Evolutionary conservation across 2,329 filamentous ascomycete genomes (phyloP), one percentile per base, ranked within the genome.

Genomic region (Aspergillus melleus): DNA sequence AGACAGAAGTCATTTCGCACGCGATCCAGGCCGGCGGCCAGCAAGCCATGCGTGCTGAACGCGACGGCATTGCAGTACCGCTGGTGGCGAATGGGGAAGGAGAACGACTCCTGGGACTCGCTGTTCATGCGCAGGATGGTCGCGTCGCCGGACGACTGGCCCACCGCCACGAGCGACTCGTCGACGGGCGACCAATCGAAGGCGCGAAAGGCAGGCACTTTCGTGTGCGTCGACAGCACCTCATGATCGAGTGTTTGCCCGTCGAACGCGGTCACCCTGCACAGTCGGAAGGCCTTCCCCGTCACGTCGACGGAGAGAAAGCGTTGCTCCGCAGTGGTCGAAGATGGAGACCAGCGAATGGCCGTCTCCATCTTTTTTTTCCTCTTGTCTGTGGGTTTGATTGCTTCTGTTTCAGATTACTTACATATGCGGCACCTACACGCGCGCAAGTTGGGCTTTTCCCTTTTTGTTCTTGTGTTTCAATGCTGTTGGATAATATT

Each of bases 111-210:
- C 66, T 76, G 83, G 63, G 70, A 74, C 50, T 81, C 78, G 42
- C 82, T 79, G 63, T 84, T 80, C 54, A 88, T 77, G 54, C 81
- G 81, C 58, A 88, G 73, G 53, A 89, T 73, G 12, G 81, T 84
- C 30, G 86, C 84, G 71, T 87, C 86, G 36, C 86, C 86, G 19
- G 85, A 86, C 2, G 83, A 82, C 62, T 86, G 81, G 24, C 86
- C 86, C 12, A 89, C 79, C 20, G 83, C 86, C 30, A 88, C 83
- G 2, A 87, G 73, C 52, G 79, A 78, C 59, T 86, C 82, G 64
- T 87, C 80, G 39, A 77, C 79, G 56, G 83, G 83, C 6, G 85
- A 88, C 86, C 86, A 88, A 71, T 88, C 86, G 72, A 88, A 88
- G 14, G 86, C 86, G 44, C 84, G 84, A 68, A 88, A 88, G 29